A percentile compares a stretch with the other conserved stretches of the same genome.
Evolutionary conservation across 305 asterid genomes (phyloP).

Genomic region (Fraxinus platypoda): DNA sequence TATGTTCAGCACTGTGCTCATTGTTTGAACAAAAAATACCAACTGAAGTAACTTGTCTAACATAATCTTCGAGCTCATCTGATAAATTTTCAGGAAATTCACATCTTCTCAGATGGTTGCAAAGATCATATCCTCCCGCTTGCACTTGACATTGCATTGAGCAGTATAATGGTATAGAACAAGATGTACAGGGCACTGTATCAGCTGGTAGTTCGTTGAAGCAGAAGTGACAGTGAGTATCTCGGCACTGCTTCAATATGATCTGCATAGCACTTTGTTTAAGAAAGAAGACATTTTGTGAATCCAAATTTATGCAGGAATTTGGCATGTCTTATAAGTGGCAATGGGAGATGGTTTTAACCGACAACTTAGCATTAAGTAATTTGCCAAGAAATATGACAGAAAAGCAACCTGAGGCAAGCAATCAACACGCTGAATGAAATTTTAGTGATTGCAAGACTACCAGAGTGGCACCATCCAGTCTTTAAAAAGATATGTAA

Average conservation of each 20-base stretch:
- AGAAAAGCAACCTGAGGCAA: slow-evolving; percentile 1
- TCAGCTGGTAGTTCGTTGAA: slow-evolving; percentile 82
- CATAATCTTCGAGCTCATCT: slow-evolving; percentile 51
- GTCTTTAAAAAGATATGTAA: neutral
- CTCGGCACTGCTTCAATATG: slow-evolving; percentile 78
- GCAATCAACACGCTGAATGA: neutral
- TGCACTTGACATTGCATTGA: slow-evolving; percentile 64
- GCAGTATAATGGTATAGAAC: slow-evolving; percentile 79
- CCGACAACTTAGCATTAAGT: neutral
- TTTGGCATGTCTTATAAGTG: slow-evolving; percentile 15
- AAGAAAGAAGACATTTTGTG: slow-evolving; percentile 15
- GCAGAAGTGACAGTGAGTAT: slow-evolving; percentile 93
- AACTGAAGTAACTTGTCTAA: slow-evolving; percentile 40
- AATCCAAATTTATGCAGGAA: slow-evolving; percentile 9
- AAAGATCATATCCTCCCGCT: slow-evolving; percentile 55
- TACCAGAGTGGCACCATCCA: neutral
- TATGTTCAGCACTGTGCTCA: slow-evolving; percentile 61
- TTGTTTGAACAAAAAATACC: slow-evolving; percentile 27
- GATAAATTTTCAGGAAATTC: slow-evolving; percentile 36
- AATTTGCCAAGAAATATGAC: neutral
- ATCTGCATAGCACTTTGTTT: slow-evolving; percentile 52
- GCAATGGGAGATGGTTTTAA: neutral
- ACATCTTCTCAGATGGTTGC: slow-evolving; percentile 25
- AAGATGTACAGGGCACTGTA: slow-evolving; percentile 67
- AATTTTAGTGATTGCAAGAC: slow-evolving; percentile 2